Conservation (phyloP, 1,139 yeast species). For the Yamadazyma buinensis region DNA sequence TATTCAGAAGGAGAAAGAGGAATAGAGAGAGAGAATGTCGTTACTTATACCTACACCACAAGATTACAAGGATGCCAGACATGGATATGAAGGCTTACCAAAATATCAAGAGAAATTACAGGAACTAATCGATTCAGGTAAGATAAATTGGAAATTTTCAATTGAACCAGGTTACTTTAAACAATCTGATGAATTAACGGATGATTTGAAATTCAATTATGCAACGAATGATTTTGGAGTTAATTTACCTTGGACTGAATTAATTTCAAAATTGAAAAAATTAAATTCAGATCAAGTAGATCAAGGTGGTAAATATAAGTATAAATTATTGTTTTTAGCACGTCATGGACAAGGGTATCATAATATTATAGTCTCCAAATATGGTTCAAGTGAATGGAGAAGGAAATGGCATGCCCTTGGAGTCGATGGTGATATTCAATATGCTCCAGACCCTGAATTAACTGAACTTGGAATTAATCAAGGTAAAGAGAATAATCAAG, state of each 20-base stretch:
- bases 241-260: conserved; percentile 46
- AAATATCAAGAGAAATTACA: conserved; percentile 8
- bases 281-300: conserved; percentile 27
- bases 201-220: conserved; percentile 48
- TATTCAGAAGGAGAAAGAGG: no score
- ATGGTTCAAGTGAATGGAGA: conserved; percentile 60
- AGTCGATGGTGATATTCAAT: conserved; percentile 51
- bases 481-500: conserved; percentile 41
- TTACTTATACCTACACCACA: conserved; percentile 29
- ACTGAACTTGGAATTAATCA: conserved; percentile 53
- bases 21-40: no score
- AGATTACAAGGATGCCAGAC: conserved; percentile 37
- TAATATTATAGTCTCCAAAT: conserved; percentile 55
- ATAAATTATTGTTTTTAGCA: conserved; percentile 58
- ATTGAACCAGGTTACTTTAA: conserved; percentile 49
- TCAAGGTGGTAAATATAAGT: conserved; percentile 15
- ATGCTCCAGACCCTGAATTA: conserved; percentile 69
- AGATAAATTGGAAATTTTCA: conserved; percentile 41
- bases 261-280: conserved; percentile 27
- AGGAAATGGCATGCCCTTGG: conserved; percentile 54
- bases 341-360: conserved; percentile 83
- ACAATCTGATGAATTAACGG: conserved; percentile 44
- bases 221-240: conserved; percentile 48
- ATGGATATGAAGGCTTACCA: conserved; percentile 12
- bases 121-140: conserved; percentile 22